A percentile compares a stretch with the other conserved stretches of the same genome.
phyloP scores from a whole-genome alignment of 192 early-diverging fungal species.

The Spizellomyces punctatus region DNA sequence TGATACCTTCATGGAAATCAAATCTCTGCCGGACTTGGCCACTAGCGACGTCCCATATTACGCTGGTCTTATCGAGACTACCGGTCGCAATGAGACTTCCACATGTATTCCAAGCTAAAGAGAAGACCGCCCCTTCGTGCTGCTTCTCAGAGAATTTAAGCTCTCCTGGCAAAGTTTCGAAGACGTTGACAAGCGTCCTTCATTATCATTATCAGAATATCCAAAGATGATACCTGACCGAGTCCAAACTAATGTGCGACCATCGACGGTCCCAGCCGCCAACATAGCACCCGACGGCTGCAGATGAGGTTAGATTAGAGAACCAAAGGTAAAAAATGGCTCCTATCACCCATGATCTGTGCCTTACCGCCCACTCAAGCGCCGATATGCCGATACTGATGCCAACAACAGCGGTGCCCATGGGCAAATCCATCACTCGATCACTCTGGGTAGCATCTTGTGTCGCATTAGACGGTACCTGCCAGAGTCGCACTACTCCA shows the following conservation, averaged over 20 bases:
- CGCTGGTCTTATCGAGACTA: slow-evolving; percentile 76
- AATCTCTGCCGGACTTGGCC: slow-evolving; percentile 72
- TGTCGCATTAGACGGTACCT: slow-evolving; percentile 57
- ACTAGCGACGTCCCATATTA: slow-evolving; percentile 82
- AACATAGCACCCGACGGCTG: slow-evolving; percentile 77
- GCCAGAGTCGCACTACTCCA: slow-evolving; percentile 87
- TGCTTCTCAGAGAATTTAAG: slow-evolving; percentile 61
- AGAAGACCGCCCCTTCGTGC: slow-evolving; percentile 80
- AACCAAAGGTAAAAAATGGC: neutral
- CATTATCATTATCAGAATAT: neutral
- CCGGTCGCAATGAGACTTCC: slow-evolving; percentile 76
- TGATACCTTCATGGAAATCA: slow-evolving; percentile 61
- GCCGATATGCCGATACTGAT: slow-evolving; percentile 76
- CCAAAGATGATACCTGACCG: neutral
- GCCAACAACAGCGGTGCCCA: slow-evolving; percentile 37
- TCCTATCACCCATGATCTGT: neutral
- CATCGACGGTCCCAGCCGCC: slow-evolving; percentile 85
- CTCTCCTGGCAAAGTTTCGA: slow-evolving; percentile 48
- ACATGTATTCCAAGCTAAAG: slow-evolving; percentile 83
- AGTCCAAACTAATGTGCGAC: slow-evolving; percentile 83
- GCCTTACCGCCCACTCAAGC: slow-evolving; percentile 23
- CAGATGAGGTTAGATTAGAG: slow-evolving; percentile 17
- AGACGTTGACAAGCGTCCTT: slow-evolving; percentile 20
- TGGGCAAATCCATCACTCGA: slow-evolving; percentile 27
- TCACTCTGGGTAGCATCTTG: no score